Percentiles rank a stretch among this genome's conserved stretches.
phyloP scores from a whole-genome alignment of 2,329 filamentous ascomycete genomes.

The Arthrinium phaeospermum region DNA sequence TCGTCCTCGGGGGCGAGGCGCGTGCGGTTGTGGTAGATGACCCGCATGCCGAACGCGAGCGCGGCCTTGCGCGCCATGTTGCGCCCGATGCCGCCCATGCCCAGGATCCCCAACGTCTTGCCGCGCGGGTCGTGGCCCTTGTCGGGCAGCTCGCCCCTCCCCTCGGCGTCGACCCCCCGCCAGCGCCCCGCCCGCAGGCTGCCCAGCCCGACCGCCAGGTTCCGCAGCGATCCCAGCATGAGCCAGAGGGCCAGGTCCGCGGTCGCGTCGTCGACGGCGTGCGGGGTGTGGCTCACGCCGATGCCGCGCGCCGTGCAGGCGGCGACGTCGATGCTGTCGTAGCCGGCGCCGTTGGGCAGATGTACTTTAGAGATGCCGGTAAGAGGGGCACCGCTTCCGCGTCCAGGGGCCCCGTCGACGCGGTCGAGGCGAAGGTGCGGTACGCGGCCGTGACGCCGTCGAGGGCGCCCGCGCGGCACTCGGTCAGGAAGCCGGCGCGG shows the following conservation, averaged over 20 bases:
- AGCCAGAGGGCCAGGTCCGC: conserved; percentile 83
- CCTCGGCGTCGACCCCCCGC: conserved; percentile 56
- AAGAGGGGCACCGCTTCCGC: conserved; percentile 68
- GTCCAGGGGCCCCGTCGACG: conserved; percentile 73
- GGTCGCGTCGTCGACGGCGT: conserved; percentile 80
- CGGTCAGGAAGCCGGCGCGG: conserved; percentile 71
- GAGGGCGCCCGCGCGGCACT: conserved; percentile 69
- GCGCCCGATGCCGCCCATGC: conserved; percentile 85
- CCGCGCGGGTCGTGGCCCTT: conserved; percentile 79
- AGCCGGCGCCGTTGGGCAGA: conserved; percentile 76
- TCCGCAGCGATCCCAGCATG: conserved; percentile 78
- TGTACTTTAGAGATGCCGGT: conserved; percentile 59
- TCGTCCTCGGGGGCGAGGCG: conserved; percentile 52
- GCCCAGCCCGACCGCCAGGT: conserved; percentile 71
- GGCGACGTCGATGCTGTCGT: conserved; percentile 79
- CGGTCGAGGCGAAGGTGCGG: conserved; percentile 66
- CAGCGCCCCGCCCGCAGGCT: conserved; percentile 71
- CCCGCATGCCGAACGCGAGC: conserved; percentile 75
- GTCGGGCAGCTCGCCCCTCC: conserved; percentile 49
- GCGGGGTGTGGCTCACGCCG: conserved; percentile 81
- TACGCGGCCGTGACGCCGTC: conserved; percentile 70
- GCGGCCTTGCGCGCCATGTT: conserved; percentile 75
- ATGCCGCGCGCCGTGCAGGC: conserved; percentile 72
- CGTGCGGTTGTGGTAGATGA: conserved; percentile 77
- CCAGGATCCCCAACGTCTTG: conserved; percentile 79